Conservation (phyloP, 306 rosid genomes). For the Cucurbita ficifolia region DNA sequence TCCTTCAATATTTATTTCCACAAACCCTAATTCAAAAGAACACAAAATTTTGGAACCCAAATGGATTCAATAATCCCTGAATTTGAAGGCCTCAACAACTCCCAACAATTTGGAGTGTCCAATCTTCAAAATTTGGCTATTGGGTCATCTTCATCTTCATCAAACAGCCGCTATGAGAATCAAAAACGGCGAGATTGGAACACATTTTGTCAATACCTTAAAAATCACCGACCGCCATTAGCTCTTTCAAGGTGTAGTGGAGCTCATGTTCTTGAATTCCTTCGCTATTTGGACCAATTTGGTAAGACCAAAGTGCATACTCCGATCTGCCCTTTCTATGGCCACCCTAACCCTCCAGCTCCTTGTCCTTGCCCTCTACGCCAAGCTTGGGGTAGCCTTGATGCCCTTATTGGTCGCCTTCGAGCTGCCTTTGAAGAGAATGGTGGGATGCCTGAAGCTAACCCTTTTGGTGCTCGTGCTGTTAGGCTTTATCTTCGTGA, state of each 20-base stretch:
- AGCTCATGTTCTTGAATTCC: slow-evolving; percentile 94
- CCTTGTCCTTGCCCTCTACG: slow-evolving; percentile 94
- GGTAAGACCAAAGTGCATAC: slow-evolving; percentile 93
- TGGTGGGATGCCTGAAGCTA: slow-evolving; percentile 85
- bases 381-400: slow-evolving; percentile 99
- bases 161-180: slow-evolving; percentile 83
- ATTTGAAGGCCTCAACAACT: slow-evolving; percentile 37
- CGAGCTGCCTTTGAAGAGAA: slow-evolving; percentile 97
- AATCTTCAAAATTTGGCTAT: background rate
- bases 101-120: background rate
- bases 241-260: slow-evolving; percentile 91
- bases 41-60: background rate
- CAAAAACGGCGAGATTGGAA: slow-evolving; percentile 98
- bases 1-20: background rate
- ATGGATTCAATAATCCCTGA: slow-evolving; percentile 69
- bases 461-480: slow-evolving; percentile 94
- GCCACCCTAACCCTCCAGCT: slow-evolving; percentile 91
- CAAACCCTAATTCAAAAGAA: background rate
- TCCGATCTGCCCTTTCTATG: slow-evolving; percentile 84
- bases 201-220: slow-evolving; percentile 90
- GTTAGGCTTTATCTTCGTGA: slow-evolving; percentile 91
- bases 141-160: slow-evolving; percentile 19
- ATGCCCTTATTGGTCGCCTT: slow-evolving; percentile 85
- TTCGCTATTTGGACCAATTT: slow-evolving; percentile 87
- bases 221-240: slow-evolving; percentile 89